These are phyloP conservation scores for Aureobasidium pullulans DNA, from an alignment of 2,329 filamentous ascomycete species.

Conservation along the genomic window DNA sequence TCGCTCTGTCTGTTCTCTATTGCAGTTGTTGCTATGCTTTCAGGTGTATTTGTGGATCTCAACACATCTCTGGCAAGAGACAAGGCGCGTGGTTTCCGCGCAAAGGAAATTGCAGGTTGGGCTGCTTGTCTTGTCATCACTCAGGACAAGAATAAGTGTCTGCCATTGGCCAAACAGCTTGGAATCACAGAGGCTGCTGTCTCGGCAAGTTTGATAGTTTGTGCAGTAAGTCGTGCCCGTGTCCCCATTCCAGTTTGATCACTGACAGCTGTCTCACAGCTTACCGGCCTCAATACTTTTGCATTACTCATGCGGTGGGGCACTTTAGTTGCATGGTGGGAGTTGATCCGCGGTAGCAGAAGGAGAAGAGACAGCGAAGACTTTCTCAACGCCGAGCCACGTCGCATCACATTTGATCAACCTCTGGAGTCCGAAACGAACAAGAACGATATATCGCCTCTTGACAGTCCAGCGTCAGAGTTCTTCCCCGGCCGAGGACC, in stretches of 20 bases:
- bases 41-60: constrained; percentile 72
- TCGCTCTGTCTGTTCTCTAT: constrained; percentile 73
- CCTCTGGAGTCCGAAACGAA: constrained; percentile 1
- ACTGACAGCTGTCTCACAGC: constrained; percentile 34
- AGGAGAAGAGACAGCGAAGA: not conserved
- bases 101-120: constrained; percentile 53
- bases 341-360: constrained; percentile 38
- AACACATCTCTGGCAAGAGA: constrained; percentile 48
- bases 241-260: not conserved
- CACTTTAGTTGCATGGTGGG: constrained; percentile 70
- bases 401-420: constrained; percentile 6
- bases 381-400: not conserved
- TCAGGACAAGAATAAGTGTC: constrained; percentile 55
- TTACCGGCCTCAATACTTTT: constrained; percentile 72
- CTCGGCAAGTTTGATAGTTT: constrained; percentile 63
- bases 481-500: not conserved
- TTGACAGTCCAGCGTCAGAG: not conserved
- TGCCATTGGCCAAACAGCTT: constrained; percentile 49
- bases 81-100: constrained; percentile 32
- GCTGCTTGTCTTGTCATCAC: constrained; percentile 52
- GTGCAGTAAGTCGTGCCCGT: constrained; percentile 50
- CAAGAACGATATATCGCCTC: not conserved
- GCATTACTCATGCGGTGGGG: constrained; percentile 67
- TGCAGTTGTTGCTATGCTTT: constrained; percentile 73
- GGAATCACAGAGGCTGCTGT: constrained; percentile 62